These are phyloP conservation scores for Trametes versicolor DNA, from an alignment of 1,284 basidiomycete genomes.

Conservation along the genomic window DNA sequence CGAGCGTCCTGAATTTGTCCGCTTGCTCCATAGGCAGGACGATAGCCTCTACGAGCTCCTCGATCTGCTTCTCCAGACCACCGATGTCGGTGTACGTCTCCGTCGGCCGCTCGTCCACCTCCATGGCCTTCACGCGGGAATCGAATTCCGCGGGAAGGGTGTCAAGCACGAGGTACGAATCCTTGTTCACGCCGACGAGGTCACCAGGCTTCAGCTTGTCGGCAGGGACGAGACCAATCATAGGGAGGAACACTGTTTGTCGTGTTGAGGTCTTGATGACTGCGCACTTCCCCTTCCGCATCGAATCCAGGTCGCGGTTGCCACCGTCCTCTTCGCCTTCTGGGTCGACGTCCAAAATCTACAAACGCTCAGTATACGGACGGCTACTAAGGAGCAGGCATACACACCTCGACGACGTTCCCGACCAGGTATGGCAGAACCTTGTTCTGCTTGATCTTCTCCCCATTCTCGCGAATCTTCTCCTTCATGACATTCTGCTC, in stretches of 20 bases:
- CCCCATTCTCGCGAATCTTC: conserved; percentile 97
- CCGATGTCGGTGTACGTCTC: conserved; percentile 86
- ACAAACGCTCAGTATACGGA: conserved; percentile 10
- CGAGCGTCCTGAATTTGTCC: conserved; percentile 83
- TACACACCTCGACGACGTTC: conserved; percentile 92
- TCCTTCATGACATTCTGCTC: conserved; percentile 97
- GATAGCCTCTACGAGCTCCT: conserved; percentile 84
- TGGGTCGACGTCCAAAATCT: conserved; percentile 96
- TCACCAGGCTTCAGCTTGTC: conserved; percentile 92
- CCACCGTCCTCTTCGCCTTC: conserved; percentile 94
- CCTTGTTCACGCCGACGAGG: conserved; percentile 99
- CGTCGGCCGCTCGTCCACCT: conserved; percentile 86
- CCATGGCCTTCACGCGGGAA: conserved; percentile 90
- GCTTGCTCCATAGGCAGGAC: conserved; percentile 86
- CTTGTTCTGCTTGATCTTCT: conserved; percentile 99
- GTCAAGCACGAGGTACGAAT: conserved; percentile 98
- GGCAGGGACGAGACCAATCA: conserved; percentile 96
- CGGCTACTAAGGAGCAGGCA: background rate
- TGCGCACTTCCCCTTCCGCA: conserved; percentile 97
- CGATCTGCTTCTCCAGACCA: conserved; percentile 85
- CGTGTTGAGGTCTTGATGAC: conserved; percentile 99
- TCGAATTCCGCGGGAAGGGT: conserved; percentile 84
- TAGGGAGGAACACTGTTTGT: conserved; percentile 97
- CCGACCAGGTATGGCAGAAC: conserved; percentile 98
- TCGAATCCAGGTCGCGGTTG: conserved; percentile 92